Percentiles rank a stretch among this genome's conserved stretches.
Evolutionary conservation across 345 rosid species (phyloP).

Genomic region (Lepidium sativum): DNA sequence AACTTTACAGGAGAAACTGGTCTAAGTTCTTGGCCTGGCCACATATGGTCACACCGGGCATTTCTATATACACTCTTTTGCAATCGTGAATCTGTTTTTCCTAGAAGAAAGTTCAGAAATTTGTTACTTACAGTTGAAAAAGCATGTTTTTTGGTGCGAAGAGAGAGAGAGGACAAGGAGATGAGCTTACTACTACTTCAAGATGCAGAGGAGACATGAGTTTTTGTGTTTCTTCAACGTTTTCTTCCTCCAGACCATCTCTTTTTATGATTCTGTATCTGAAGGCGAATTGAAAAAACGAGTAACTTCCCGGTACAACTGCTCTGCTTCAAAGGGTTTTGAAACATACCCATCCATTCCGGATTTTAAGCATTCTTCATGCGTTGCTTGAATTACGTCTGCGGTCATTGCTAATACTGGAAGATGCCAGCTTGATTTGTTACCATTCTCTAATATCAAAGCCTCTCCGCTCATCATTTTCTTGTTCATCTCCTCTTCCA

Average conservation of each 20-base stretch:
- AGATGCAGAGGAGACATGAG: constrained; percentile 5
- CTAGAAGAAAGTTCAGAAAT: constrained; percentile 2
- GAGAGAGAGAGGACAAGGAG: not conserved
- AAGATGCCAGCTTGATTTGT: constrained; percentile 40
- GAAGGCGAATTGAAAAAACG: constrained; percentile 39
- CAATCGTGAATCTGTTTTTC: constrained; percentile 15
- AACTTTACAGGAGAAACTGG: constrained; percentile 20
- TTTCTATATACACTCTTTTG: constrained; percentile 24
- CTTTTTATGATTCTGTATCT: constrained; percentile 10
- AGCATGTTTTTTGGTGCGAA: not conserved
- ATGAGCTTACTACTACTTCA: constrained; percentile 13
- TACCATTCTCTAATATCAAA: constrained; percentile 25
- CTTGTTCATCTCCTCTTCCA: constrained; percentile 41
- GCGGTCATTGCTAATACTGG: constrained; percentile 96
- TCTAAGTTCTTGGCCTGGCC: constrained; percentile 7
- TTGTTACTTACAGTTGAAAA: not conserved
- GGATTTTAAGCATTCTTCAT: constrained; percentile 47
- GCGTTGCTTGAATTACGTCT: constrained; percentile 87
- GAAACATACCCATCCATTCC: constrained; percentile 96
- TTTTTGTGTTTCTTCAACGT: constrained; percentile 6
- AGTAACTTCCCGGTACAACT: constrained; percentile 66
- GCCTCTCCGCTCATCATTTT: constrained; percentile 34
- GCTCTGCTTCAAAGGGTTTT: constrained; percentile 90
- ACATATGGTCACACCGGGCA: constrained; percentile 6
- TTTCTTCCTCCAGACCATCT: not conserved